Conservation (phyloP, 1,139 yeast species). For the Kodamaea suecica region DNA sequence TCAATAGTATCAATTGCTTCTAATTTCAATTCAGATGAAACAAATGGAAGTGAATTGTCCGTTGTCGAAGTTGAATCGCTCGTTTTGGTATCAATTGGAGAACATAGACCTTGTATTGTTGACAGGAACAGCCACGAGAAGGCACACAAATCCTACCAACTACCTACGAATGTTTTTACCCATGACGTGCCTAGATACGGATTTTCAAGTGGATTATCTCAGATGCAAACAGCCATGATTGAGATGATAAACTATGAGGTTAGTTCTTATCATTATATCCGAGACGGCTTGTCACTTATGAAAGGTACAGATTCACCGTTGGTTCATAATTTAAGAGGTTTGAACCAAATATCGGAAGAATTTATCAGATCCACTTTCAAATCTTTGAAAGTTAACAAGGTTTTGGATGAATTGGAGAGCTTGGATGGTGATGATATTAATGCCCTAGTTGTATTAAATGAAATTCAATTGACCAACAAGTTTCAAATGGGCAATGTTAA, state of each 20-base stretch:
- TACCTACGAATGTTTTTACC: too few relatives aligned
- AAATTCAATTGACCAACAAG: slow-evolving; percentile 18
- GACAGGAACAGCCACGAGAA: too few relatives aligned
- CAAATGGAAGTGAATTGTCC: too few relatives aligned
- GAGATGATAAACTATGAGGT: slow-evolving; percentile 17
- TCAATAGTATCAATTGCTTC: background rate
- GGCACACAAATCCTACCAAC: too few relatives aligned
- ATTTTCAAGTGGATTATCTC: slow-evolving; percentile 2
- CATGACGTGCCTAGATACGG: slow-evolving; percentile 3
- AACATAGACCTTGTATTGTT: too few relatives aligned
- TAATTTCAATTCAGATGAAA: too few relatives aligned
- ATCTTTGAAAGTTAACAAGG: slow-evolving; percentile 3
- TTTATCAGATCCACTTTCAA: slow-evolving; percentile 11
- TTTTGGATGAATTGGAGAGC: background rate
- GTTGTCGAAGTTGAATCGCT: too few relatives aligned
- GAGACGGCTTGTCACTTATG: slow-evolving; percentile 4
- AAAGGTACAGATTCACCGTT: slow-evolving; percentile 14
- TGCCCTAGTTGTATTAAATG: too few relatives aligned
- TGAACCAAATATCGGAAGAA: slow-evolving; percentile 9
- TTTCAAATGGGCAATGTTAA: slow-evolving; percentile 16
- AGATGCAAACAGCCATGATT: slow-evolving; percentile 8
- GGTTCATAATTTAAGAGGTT: slow-evolving; percentile 13
- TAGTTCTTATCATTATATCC: slow-evolving; percentile 11
- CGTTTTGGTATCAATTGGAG: too few relatives aligned
- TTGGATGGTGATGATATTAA: background rate